Conservation (phyloP, 2,329 filamentous ascomycete genomes). For the Byssoonygena ceratinophila region DNA sequence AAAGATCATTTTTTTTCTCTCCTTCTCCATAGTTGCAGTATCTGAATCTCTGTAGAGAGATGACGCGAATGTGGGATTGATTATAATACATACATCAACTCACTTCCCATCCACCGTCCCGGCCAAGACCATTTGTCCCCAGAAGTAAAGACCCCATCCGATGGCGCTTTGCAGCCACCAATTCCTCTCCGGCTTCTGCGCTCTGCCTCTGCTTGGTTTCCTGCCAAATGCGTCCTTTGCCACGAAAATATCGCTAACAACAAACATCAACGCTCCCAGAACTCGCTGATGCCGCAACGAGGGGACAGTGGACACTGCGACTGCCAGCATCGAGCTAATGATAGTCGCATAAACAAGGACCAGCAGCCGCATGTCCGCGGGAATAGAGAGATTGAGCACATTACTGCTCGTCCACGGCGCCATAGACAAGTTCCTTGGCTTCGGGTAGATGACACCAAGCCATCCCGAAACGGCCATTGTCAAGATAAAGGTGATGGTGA, state of each 20-base stretch:
- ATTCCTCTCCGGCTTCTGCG: slow-evolving; percentile 10
- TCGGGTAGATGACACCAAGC: slow-evolving; percentile 23
- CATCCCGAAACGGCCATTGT: slow-evolving; percentile 20
- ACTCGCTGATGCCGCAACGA: slow-evolving; percentile 19
- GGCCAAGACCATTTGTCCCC: slow-evolving; percentile 24
- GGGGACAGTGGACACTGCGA: slow-evolving; percentile 19
- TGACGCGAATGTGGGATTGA: not conserved
- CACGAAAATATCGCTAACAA: slow-evolving; percentile 26
- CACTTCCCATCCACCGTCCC: slow-evolving; percentile 16
- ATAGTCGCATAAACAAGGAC: slow-evolving; percentile 22
- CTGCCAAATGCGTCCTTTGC: slow-evolving; percentile 25
- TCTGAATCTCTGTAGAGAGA: not conserved
- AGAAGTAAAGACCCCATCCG: slow-evolving; percentile 24
- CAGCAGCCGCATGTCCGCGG: slow-evolving; percentile 21
- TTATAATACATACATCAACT: too few species aligned
- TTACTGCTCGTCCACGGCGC: slow-evolving; percentile 15
- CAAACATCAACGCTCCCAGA: slow-evolving; percentile 25
- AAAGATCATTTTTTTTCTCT: not conserved
- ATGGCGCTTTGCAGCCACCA: slow-evolving; percentile 16
- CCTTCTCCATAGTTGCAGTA: not conserved
- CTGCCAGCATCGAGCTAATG: slow-evolving; percentile 24
- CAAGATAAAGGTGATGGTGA: slow-evolving; percentile 17
- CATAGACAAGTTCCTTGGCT: not conserved
- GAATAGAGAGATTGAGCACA: slow-evolving; percentile 20
- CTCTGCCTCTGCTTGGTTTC: not conserved